Conservation (phyloP, 768 basidiomycete species). For the Daedalea quercina region DNA sequence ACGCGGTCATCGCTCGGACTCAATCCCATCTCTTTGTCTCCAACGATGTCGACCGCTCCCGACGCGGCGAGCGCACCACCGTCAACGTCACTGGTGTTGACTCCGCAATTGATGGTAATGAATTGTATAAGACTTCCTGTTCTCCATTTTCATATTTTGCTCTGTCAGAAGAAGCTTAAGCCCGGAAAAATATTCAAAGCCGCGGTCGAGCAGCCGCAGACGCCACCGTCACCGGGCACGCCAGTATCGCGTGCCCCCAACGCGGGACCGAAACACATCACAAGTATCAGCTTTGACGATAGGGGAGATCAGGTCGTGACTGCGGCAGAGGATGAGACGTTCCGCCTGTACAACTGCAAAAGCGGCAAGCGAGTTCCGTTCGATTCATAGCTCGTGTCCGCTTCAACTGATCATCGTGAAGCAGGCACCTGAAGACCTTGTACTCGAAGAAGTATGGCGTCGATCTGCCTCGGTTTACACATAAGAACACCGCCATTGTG, state of each 20-base stretch:
- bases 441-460: constrained; percentile 97
- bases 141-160: too few species aligned
- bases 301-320: constrained; percentile 82
- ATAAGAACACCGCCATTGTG: constrained; percentile 77
- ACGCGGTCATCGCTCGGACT: constrained; percentile 1
- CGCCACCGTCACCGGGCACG: constrained; percentile 40
- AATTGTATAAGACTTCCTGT: neutral
- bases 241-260: constrained; percentile 24
- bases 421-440: constrained; percentile 67
- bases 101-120: constrained; percentile 26
- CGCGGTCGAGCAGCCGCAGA: constrained; percentile 53
- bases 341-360: constrained; percentile 83
- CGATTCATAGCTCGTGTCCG: constrained; percentile 9
- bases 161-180: constrained; percentile 66
- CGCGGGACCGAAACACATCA: constrained; percentile 65
- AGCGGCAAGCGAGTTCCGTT: constrained; percentile 80
- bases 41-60: constrained; percentile 10
- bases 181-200: constrained; percentile 85
- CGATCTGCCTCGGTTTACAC: constrained; percentile 91
- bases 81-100: constrained; percentile 15
- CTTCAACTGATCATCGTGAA: constrained; percentile 21
- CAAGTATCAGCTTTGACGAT: constrained; percentile 88
- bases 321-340: constrained; percentile 87
- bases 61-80: constrained; percentile 7
- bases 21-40: constrained; percentile 5